Evolutionary conservation across 805 yeast species (phyloP).

Genomic region (Vanderwaltozyma yarrowii): DNA sequence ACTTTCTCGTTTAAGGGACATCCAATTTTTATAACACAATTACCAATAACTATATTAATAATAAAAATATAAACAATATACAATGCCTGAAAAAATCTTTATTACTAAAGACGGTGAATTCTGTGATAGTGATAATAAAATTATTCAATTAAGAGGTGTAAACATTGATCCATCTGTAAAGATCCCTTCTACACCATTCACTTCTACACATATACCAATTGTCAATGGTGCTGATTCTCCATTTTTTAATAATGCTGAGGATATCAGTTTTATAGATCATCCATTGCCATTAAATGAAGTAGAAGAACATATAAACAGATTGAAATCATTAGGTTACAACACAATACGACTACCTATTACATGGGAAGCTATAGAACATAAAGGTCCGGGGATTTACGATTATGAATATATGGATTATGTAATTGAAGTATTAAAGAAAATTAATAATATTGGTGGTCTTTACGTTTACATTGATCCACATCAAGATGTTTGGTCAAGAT

Average conservation of each 20-base stretch:
- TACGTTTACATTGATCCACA: conserved; percentile 81
- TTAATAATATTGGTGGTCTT: conserved; percentile 56
- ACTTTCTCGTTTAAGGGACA: too few species aligned
- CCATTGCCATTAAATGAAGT: conserved; percentile 76
- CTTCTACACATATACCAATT: conserved; percentile 31
- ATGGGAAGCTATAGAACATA: conserved; percentile 91
- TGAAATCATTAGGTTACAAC: conserved; percentile 77
- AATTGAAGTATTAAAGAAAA: conserved; percentile 45
- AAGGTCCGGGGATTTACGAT: conserved; percentile 78
- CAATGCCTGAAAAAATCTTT: conserved; percentile 19
- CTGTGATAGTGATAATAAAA: conserved; percentile 44
- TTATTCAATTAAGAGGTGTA: conserved; percentile 64
- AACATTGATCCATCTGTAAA: conserved; percentile 71
- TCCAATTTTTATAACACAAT: too few species aligned
- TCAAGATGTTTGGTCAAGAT: conserved; percentile 91
- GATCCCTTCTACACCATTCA: conserved; percentile 49
- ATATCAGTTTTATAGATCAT: conserved; percentile 70
- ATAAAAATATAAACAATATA: background rate
- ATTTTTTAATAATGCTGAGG: conserved; percentile 58
- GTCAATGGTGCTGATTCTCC: conserved; percentile 17
- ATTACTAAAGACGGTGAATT: conserved; percentile 48
- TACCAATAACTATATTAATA: background rate
- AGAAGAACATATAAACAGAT: conserved; percentile 51
- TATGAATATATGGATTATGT: conserved; percentile 65
- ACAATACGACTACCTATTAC: conserved; percentile 65